Conservation (phyloP, 495 filamentous ascomycete genomes). For the Annulohypoxylon stygium region DNA sequence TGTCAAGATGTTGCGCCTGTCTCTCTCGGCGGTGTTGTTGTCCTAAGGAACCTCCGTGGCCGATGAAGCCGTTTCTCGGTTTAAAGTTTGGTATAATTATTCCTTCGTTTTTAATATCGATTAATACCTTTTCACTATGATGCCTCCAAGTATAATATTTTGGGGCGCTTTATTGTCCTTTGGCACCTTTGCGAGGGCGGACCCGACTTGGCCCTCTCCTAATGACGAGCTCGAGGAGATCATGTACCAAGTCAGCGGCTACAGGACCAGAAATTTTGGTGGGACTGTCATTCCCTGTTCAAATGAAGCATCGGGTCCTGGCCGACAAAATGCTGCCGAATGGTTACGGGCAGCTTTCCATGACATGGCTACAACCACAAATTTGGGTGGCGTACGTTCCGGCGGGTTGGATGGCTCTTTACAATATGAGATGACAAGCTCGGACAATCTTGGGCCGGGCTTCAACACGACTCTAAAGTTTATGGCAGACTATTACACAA, state of each 20-base stretch:
- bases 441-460: constrained; percentile 71
- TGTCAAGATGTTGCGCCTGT: not conserved
- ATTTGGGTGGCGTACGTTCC: constrained; percentile 51
- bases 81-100: constrained; percentile 1
- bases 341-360: constrained; percentile 74
- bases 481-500: constrained; percentile 66
- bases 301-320: constrained; percentile 66
- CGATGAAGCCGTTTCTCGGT: not conserved
- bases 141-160: constrained; percentile 30
- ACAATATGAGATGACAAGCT: constrained; percentile 67
- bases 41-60: not conserved
- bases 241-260: constrained; percentile 68
- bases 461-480: constrained; percentile 69
- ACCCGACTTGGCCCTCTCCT: constrained; percentile 71
- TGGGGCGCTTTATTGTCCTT: constrained; percentile 38
- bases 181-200: constrained; percentile 46
- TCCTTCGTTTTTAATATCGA: constrained; percentile 29
- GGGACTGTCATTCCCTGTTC: constrained; percentile 70
- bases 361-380: constrained; percentile 69
- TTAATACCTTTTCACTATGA: constrained; percentile 13
- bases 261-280: constrained; percentile 66
- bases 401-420: constrained; percentile 73
- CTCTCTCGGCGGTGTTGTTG: not conserved
- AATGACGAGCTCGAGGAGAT: constrained; percentile 75
- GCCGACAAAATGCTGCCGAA: constrained; percentile 69